A percentile compares a stretch with the other conserved stretches of the same genome.
These are phyloP conservation scores for Pisolithus orientalis DNA, from an alignment of 768 basidiomycete species.

Conservation along the genomic window DNA sequence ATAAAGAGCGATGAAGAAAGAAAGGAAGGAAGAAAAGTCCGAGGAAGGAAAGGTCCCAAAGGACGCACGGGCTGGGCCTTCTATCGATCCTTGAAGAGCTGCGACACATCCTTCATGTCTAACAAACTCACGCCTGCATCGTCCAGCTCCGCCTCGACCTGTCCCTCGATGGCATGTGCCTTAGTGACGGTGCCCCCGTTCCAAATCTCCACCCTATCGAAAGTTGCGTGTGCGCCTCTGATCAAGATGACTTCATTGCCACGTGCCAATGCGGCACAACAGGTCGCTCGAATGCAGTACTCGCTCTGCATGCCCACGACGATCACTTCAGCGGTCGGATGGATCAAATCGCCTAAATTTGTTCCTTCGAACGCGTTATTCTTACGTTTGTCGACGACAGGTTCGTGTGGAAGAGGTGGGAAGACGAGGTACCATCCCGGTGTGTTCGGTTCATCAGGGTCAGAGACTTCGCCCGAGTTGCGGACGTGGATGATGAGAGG, in stretches of 20 bases:
- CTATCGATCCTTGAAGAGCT: slow-evolving; percentile 53
- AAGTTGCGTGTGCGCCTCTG: slow-evolving; percentile 59
- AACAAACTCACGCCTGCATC: slow-evolving; percentile 60
- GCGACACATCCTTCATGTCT: slow-evolving; percentile 59
- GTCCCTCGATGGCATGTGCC: slow-evolving; percentile 46
- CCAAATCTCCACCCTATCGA: slow-evolving; percentile 58
- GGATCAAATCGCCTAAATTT: slow-evolving; percentile 41
- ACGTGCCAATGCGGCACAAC: slow-evolving; percentile 51
- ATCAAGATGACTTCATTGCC: slow-evolving; percentile 66
- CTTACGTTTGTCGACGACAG: slow-evolving; percentile 58
- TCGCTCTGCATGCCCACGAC: slow-evolving; percentile 66
- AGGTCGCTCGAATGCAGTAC: slow-evolving; percentile 52
- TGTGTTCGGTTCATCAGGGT: slow-evolving; percentile 51
- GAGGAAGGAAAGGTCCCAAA: no score
- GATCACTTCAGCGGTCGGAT: slow-evolving; percentile 52
- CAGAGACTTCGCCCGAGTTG: slow-evolving; percentile 55
- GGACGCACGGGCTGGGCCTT: no score
- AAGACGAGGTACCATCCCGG: slow-evolving; percentile 60
- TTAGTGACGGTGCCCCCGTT: slow-evolving; percentile 50
- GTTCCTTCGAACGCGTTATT: slow-evolving; percentile 69
- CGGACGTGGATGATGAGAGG: slow-evolving; percentile 64
- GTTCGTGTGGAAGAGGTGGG: slow-evolving; percentile 43
- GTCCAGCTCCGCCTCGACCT: slow-evolving; percentile 63
- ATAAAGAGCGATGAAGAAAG: no score
- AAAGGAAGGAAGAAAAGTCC: no score